A percentile compares a stretch with the other conserved stretches of the same genome.
Evolutionary conservation across 2,329 filamentous ascomycete genomes (phyloP).

Genomic region (Metarhizium robertsii): DNA sequence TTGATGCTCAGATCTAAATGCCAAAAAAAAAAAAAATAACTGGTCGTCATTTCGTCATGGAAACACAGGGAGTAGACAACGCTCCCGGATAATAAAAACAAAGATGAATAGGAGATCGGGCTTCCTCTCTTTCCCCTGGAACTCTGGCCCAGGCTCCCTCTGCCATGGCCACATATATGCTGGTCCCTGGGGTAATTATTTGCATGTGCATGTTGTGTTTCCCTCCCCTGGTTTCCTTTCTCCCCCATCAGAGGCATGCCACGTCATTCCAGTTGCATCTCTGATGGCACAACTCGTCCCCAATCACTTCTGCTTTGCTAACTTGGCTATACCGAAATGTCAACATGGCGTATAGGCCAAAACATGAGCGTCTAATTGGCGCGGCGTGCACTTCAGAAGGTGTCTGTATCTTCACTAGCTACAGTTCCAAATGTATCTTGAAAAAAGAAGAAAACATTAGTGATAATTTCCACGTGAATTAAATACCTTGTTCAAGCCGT

Average conservation of each 20-base stretch:
- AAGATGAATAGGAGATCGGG: conserved; percentile 2
- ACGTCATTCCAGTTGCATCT: no score
- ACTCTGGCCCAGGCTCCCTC: neutral
- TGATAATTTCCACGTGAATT: neutral
- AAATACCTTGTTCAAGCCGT: conserved; percentile 12
- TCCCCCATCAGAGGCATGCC: no score
- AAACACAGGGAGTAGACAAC: conserved; percentile 1
- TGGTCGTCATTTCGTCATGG: conserved; percentile 12
- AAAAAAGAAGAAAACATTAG: neutral
- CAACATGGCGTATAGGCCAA: neutral
- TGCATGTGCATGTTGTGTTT: neutral
- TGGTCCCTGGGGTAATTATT: no score
- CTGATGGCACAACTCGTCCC: no score
- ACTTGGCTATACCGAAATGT: neutral
- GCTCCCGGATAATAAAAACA: conserved; percentile 3
- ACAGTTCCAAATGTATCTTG: conserved; percentile 20
- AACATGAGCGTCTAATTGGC: neutral
- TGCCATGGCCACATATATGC: neutral
- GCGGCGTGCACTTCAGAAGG: conserved; percentile 19
- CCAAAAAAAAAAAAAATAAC: conserved; percentile 5
- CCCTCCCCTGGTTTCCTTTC: neutral
- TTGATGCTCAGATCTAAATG: conserved; percentile 10
- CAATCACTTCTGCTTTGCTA: neutral
- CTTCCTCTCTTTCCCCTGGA: neutral
- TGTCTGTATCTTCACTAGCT: conserved; percentile 25